A percentile compares a stretch with the other conserved stretches of the same genome.
Conservation (phyloP, 2,329 filamentous ascomycete genomes). For the Trichoderma atroviride region DNA sequence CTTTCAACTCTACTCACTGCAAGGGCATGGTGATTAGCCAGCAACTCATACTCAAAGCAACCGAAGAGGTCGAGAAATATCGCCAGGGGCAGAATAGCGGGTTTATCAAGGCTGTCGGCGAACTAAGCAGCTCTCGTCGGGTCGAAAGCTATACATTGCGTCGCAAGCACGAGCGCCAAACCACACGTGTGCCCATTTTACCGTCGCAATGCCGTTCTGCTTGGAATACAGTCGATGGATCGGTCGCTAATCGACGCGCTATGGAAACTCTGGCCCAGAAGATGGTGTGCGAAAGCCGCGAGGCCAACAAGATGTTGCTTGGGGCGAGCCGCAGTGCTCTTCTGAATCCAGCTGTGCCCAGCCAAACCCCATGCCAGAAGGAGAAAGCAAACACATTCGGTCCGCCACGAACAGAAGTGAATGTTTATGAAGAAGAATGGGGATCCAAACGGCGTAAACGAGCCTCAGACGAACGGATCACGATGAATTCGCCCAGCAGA, state of each 20-base stretch:
- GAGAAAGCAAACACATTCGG: neutral
- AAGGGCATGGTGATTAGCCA: conserved; percentile 67
- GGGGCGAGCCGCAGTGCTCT: neutral
- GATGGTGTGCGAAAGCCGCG: neutral
- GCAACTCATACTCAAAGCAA: conserved; percentile 56
- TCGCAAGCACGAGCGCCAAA: neutral
- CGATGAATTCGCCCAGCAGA: neutral
- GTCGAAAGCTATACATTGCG: conserved; percentile 4
- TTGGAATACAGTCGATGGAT: neutral
- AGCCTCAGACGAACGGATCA: neutral
- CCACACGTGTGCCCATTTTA: neutral
- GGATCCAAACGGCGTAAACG: conserved; percentile 19
- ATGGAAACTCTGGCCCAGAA: neutral
- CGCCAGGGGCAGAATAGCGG: conserved; percentile 1
- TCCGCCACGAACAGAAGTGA: neutral
- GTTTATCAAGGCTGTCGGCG: neutral
- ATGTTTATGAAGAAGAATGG: neutral
- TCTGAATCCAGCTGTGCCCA: neutral
- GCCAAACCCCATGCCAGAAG: neutral
- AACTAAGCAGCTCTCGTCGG: neutral
- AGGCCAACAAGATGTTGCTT: neutral
- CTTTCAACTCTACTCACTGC: conserved; percentile 64
- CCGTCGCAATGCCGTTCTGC: conserved; percentile 31
- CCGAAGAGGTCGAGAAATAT: conserved; percentile 30
- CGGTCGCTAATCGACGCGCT: neutral